Conservation (phyloP, 2,329 filamentous ascomycete species). For the Echinosphaeria canescens region DNA sequence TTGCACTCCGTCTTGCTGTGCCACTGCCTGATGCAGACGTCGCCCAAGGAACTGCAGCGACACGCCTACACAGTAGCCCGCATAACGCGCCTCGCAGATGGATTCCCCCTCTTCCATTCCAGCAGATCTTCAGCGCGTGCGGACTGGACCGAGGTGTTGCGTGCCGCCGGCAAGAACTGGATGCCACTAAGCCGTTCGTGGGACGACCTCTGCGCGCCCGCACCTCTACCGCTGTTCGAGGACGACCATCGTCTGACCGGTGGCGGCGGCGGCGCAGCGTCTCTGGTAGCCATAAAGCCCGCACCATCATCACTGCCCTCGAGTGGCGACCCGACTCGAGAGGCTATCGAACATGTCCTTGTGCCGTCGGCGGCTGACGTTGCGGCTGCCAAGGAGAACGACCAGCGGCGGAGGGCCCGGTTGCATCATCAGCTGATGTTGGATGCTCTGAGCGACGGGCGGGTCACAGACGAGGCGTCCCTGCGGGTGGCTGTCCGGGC, state of each 20-base stretch:
- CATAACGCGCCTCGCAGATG: slow-evolving; percentile 50
- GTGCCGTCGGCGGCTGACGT: too few species aligned
- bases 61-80: slow-evolving; percentile 69
- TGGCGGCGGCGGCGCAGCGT: slow-evolving; percentile 1
- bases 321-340: too few species aligned
- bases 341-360: too few species aligned
- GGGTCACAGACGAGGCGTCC: too few species aligned
- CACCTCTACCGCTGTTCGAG: slow-evolving; percentile 21
- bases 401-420: too few species aligned
- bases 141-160: slow-evolving; percentile 63
- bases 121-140: slow-evolving; percentile 49
- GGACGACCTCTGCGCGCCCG: slow-evolving; percentile 47
- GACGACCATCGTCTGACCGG: too few species aligned
- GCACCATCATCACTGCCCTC: slow-evolving; percentile 32
- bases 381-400: too few species aligned
- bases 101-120: slow-evolving; percentile 61
- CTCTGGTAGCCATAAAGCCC: too few species aligned
- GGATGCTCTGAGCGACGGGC: too few species aligned
- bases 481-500: too few species aligned
- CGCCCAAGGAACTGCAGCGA: slow-evolving; percentile 52
- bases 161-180: slow-evolving; percentile 45
- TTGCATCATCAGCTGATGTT: too few species aligned
- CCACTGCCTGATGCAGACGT: slow-evolving; percentile 63
- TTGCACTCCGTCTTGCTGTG: slow-evolving; percentile 60
- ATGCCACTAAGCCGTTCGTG: slow-evolving; percentile 40